Base-by-base conservation (phyloP, 768 basidiomycete genomes). In the Lanmaoa pseudosensibilis region DNA sequence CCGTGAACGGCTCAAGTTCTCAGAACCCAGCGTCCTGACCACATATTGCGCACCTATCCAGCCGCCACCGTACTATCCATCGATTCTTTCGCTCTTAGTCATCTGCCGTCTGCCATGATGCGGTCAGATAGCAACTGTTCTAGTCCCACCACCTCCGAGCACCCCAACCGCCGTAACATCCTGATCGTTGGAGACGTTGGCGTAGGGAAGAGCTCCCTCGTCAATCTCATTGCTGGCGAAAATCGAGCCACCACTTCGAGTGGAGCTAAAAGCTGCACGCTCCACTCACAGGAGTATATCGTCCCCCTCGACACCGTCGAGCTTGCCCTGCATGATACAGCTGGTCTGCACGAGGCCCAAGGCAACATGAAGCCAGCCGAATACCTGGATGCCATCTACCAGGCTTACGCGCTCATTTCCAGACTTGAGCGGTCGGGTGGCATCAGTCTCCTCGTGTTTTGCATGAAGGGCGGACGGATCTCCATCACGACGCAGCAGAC, bases 141-240 rank as follows among this genome's bases (percentile, higher is more conserved):
- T 16, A 58, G 58, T 32, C 57, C 58, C 53, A 58, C 47, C 43
- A 5, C 33, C 44, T 51, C 52, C 33, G 55, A 64, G 5, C 23
- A 19, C 6, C 45, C 49, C 39, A 45, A n/a, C 23, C 67, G 52
- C 36, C 67, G 67, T 13, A 69, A 69, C 38, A 38, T 71, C 46
- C 52, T 69, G 37, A 69, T 69, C 34, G 54, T 69, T 12, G 68
- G 68, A 34, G 68, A 69, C 37, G 61, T 69, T 18, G 68, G 68
- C 27, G 56, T 62, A 18, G 72, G 73, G 11, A 79, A 79, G 58
- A 78, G 77, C 55, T 75, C 74, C 5, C 66, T 78, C 43, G 59
- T 79, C 51, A 79, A 78, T 55, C 71, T 79, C 62, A 60, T 78
- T 33, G 58, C 62, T 2, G 71, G 68, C 33, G 13, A 47, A 5